Percentiles rank a stretch among this genome's conserved stretches.
Conservation (phyloP, 352 stramenopile species). For the Globisporangium parvum region DNA sequence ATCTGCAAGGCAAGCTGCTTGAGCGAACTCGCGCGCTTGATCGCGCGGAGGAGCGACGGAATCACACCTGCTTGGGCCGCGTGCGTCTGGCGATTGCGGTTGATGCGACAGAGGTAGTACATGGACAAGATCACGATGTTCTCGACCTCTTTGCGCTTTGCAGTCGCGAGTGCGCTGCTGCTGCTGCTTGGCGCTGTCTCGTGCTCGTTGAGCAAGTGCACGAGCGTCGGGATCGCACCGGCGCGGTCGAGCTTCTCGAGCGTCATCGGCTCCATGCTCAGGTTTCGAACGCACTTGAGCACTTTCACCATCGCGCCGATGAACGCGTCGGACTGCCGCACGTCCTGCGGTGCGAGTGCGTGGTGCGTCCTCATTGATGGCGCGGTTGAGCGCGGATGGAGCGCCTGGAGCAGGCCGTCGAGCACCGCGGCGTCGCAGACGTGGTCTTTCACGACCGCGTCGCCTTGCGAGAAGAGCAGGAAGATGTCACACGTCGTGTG, state of each 20-base stretch:
- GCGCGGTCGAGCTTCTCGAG: constrained; percentile 86
- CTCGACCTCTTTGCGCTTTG: constrained; percentile 79
- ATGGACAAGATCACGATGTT: constrained; percentile 90
- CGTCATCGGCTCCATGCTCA: constrained; percentile 89
- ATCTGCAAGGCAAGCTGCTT: constrained; percentile 92
- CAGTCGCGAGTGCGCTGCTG: constrained; percentile 14
- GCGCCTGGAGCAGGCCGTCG: constrained; percentile 54
- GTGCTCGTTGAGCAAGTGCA: constrained; percentile 66
- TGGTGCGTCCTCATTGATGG: too few relatives aligned
- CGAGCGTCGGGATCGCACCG: constrained; percentile 82
- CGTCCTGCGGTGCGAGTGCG: background rate
- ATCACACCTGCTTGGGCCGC: constrained; percentile 88
- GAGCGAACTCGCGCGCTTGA: constrained; percentile 73
- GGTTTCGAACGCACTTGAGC: constrained; percentile 81
- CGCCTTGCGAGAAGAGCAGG: constrained; percentile 88
- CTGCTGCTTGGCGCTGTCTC: constrained; percentile 10
- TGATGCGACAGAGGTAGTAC: constrained; percentile 92
- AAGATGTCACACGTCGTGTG: constrained; percentile 86
- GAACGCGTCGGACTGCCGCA: constrained; percentile 40
- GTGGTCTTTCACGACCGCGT: constrained; percentile 90
- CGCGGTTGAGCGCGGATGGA: constrained; percentile 38
- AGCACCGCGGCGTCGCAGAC: constrained; percentile 83
- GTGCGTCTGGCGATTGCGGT: constrained; percentile 84
- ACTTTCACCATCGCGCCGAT: constrained; percentile 68
- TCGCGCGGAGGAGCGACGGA: constrained; percentile 86